These are phyloP conservation scores for Rosa lucieae DNA, from an alignment of 306 rosid genomes.

Conservation along the genomic window DNA sequence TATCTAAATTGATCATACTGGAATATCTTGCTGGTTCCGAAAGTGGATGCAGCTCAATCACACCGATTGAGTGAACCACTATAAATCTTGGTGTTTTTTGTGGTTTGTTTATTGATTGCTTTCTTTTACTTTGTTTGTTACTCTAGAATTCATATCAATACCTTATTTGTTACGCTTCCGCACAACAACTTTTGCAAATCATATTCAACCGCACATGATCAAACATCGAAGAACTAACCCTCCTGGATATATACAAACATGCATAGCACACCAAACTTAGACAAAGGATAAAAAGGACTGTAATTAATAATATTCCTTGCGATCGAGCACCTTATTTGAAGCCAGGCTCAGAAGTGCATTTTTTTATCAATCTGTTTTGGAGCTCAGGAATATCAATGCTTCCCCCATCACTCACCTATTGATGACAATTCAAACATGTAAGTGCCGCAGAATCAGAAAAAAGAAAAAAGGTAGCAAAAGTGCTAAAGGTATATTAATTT, in stretches of 20 bases:
- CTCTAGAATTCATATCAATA: too few relatives aligned
- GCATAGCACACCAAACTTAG: not conserved
- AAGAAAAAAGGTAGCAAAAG: not conserved
- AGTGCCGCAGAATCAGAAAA: not conserved
- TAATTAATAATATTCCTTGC: not conserved
- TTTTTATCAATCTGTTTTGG: constrained; percentile 7
- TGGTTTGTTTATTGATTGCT: too few relatives aligned
- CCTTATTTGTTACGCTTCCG: too few relatives aligned
- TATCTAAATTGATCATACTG: too few relatives aligned
- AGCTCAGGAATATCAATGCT: constrained; percentile 2
- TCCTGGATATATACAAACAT: not conserved
- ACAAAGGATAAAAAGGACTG: not conserved
- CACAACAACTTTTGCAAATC: not conserved
- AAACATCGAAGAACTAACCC: not conserved
- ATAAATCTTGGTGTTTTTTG: too few relatives aligned
- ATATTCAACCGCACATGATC: not conserved
- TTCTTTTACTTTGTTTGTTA: too few relatives aligned
- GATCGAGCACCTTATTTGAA: not conserved
- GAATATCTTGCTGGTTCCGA: too few relatives aligned
- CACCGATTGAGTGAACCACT: too few relatives aligned
- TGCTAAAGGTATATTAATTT: not conserved
- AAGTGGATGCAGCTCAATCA: too few relatives aligned
- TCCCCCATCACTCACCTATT: constrained; percentile 10
- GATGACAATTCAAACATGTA: not conserved
- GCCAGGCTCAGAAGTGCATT: constrained; percentile 2